These are phyloP conservation scores for Umbellularia californica DNA, from an alignment of 164 flowering plant species.

Conservation along the genomic window DNA sequence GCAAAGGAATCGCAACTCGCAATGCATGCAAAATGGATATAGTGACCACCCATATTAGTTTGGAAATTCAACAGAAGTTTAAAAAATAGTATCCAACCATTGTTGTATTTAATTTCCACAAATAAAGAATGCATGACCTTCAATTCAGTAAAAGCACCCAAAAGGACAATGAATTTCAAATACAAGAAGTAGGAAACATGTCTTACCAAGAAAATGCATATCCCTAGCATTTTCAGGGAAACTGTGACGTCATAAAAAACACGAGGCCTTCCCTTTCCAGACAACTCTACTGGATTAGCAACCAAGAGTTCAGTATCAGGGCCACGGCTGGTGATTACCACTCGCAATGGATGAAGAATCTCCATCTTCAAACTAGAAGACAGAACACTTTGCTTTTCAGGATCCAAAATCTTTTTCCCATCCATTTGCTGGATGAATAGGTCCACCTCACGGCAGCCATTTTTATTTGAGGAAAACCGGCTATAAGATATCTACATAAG, in stretches of 20 bases:
- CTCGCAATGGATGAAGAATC: constrained; percentile 70
- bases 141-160: not conserved
- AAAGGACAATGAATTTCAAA: not conserved
- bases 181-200: no score
- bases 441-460: constrained; percentile 13
- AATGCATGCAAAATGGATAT: no score
- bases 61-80: no score
- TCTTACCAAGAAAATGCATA: constrained; percentile 80
- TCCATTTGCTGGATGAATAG: constrained; percentile 7
- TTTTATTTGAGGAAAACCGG: constrained; percentile 40
- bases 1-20: no score
- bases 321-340: constrained; percentile 54
- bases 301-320: constrained; percentile 80
- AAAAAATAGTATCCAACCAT: no score
- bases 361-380: constrained; percentile 55
- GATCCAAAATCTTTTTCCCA: constrained; percentile 65
- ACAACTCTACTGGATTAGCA: constrained; percentile 85
- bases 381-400: constrained; percentile 45
- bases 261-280: no score
- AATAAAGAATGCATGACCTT: no score
- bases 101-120: no score
- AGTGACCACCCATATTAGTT: no score
- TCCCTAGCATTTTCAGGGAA: constrained; percentile 60
- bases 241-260: constrained; percentile 32
- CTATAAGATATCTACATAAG: constrained; percentile 59